Evolutionary conservation across 495 filamentous ascomycete genomes (phyloP).

Genomic region (Neurospora cerealis): DNA sequence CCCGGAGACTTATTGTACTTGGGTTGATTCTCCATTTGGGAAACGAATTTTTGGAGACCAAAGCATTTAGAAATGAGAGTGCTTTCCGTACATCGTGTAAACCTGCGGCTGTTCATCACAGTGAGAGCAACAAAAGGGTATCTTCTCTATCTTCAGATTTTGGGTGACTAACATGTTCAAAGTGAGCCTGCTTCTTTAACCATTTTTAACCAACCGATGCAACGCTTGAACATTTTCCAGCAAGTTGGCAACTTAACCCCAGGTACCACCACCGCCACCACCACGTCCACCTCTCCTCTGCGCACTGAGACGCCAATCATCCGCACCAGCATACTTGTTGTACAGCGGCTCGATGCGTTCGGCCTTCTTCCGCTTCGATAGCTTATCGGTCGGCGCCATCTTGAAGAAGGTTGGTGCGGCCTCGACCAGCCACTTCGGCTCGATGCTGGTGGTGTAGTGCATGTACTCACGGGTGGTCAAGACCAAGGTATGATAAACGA

Average conservation of each 20-base stretch:
- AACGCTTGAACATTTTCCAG: neutral
- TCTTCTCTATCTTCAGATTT: neutral
- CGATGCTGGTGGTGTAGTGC: slow-evolving; percentile 83
- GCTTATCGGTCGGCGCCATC: slow-evolving; percentile 77
- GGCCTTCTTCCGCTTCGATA: slow-evolving; percentile 86
- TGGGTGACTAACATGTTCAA: neutral
- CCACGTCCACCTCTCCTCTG: slow-evolving; percentile 80
- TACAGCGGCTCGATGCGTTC: slow-evolving; percentile 92
- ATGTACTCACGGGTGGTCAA: slow-evolving; percentile 97
- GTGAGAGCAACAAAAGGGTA: neutral
- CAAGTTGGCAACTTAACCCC: slow-evolving; percentile 51
- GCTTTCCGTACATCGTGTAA: neutral
- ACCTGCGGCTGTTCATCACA: neutral
- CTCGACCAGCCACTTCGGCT: slow-evolving; percentile 85
- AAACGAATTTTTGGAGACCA: neutral
- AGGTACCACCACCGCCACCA: slow-evolving; percentile 84
- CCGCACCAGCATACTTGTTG: slow-evolving; percentile 74
- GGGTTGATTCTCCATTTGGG: neutral
- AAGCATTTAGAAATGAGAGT: neutral
- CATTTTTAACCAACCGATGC: neutral
- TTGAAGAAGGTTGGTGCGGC: slow-evolving; percentile 98
- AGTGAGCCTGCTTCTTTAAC: neutral
- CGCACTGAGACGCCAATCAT: slow-evolving; percentile 88
- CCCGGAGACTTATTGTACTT: neutral
- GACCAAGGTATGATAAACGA: slow-evolving; percentile 82